Base-by-base conservation (phyloP, 106 monocot species). In the Chionographis japonica region DNA sequence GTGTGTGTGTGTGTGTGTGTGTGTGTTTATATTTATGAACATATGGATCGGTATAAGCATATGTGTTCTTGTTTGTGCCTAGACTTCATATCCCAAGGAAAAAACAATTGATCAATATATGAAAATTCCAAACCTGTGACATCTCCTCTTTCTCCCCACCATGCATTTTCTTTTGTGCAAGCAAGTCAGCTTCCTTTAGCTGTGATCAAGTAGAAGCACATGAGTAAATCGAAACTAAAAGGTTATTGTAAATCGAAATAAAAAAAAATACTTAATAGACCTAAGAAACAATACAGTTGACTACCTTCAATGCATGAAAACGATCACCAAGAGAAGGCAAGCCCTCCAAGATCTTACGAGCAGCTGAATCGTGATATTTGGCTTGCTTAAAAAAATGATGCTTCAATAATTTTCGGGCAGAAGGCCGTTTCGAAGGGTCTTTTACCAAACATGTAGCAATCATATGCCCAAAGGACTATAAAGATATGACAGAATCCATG, bases 111-210 rank as follows among this genome's bases (percentile, higher is more conserved):
- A 27, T 27, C 27, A 46, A 46, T 0, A 46, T 46, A 46, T 46
- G 9, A 6, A 69, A 58, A 60, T 43, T 15, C 54, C 65, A 77
- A 66, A 89, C 89, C 79, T 89, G 85, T 52, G 89, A 90, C 15
- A 90, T 65, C 51, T 90, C 89, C 60, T 90, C 89, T 62, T 82
- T 83, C 62, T 80, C 51, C 40, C 71, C 82, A 62, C 77, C 82
- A 52, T 79, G 80, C 76, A 90, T 86, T 75, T 90, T 86, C 77
- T 90, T 90, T 75, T 90, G 83, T 58, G 85, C 89, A 80, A 92
- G 80, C 84, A 90, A 72, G 52, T 77, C 67, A 76, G 83, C 79
- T 73, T 98, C 98, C 74, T 90, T 90, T 19, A 74, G 77, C 97
- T 97, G 56, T 61, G n/a, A 56, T 74, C 55, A 77, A 16, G 36